Evolutionary conservation across 2,329 filamentous ascomycete genomes (phyloP).

Genomic region (Calonectria montana): DNA sequence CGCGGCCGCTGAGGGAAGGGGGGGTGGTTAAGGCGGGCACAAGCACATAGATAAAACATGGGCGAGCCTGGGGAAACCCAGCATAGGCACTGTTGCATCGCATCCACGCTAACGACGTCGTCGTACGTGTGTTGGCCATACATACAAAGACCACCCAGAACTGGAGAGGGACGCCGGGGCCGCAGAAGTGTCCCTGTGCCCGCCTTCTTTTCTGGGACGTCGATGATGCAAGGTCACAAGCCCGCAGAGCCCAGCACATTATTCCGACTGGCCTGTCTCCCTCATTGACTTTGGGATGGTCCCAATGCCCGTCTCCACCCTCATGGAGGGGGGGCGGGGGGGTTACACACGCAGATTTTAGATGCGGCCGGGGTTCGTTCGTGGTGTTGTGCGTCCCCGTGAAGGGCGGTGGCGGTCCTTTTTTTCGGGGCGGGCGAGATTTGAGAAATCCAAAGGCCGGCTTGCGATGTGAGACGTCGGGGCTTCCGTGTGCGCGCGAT

Average conservation of each 20-base stretch:
- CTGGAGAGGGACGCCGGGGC: background rate
- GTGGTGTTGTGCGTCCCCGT: background rate
- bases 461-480: background rate
- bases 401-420: background rate
- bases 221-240: background rate
- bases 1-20: background rate
- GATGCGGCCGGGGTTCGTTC: background rate
- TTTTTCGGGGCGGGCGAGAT: background rate
- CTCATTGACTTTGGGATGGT: background rate
- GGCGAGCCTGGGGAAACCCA: conserved; percentile 1
- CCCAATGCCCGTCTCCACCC: background rate
- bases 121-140: conserved; percentile 6
- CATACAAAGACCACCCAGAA: background rate
- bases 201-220: conserved; percentile 4
- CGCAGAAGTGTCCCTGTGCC: background rate
- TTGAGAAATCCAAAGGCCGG: background rate
- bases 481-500: background rate
- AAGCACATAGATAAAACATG: conserved; percentile 10
- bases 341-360: background rate
- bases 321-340: no score
- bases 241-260: background rate
- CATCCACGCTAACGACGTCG: conserved; percentile 4
- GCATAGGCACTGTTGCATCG: background rate
- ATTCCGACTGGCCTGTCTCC: background rate
- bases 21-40: background rate